A percentile compares a stretch with the other conserved stretches of the same genome.
Conservation (phyloP, 257 asterid species). For the Apocynum venetum region DNA sequence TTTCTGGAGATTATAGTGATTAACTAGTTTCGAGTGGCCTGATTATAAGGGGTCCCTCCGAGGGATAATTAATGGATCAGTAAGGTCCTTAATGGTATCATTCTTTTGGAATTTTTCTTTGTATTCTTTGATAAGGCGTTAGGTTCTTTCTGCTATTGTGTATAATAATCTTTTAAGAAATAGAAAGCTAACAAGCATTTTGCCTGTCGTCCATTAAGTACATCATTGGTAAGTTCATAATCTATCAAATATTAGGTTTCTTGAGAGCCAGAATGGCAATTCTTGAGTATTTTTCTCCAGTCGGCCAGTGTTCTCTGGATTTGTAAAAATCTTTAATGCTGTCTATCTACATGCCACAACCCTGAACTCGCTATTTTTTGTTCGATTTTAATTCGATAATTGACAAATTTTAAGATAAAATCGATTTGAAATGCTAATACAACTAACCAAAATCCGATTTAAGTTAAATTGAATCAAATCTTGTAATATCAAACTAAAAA, state of each 20-base stretch:
- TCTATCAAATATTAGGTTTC: neutral
- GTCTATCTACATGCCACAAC: too few species aligned
- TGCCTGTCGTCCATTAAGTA: neutral
- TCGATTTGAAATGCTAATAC: too few species aligned
- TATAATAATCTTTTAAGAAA: constrained; percentile 6
- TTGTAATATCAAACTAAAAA: too few species aligned
- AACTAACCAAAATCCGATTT: too few species aligned
- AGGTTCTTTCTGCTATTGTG: constrained; percentile 11
- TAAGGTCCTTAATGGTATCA: constrained; percentile 1
- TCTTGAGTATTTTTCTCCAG: too few species aligned
- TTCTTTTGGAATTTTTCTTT: constrained; percentile 5
- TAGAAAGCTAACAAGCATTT: constrained; percentile 7
- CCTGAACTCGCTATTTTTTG: too few species aligned
- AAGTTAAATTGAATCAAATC: too few species aligned
- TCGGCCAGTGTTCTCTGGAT: too few species aligned
- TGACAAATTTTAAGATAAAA: too few species aligned
- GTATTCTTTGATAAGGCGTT: constrained; percentile 18
- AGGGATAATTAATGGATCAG: neutral
- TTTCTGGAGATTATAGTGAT: constrained; percentile 69
- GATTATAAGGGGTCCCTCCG: neutral
- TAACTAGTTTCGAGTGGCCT: constrained; percentile 11
- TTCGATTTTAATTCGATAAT: too few species aligned
- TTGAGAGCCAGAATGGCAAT: neutral
- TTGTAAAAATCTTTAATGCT: too few species aligned
- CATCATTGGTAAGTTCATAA: neutral